A percentile compares a stretch with the other conserved stretches of the same genome.
phyloP scores from a whole-genome alignment of 805 yeast genomes.

The Dipodascus albidus region DNA sequence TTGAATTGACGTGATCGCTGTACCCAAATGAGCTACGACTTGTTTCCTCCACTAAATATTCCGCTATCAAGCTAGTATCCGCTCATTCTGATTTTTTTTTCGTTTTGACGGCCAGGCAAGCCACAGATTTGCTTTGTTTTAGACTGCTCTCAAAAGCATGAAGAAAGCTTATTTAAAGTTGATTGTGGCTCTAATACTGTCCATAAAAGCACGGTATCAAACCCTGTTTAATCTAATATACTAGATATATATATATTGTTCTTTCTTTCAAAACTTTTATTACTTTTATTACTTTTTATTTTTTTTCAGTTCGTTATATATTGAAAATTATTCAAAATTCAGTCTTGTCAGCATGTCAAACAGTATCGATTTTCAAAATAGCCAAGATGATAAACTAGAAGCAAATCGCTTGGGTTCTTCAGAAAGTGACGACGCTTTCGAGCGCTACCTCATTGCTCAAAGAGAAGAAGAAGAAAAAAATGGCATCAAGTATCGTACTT shows the following conservation, averaged over 20 bases:
- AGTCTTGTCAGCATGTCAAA: background rate
- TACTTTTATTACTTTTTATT: background rate
- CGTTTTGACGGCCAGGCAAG: no score
- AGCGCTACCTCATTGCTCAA: background rate
- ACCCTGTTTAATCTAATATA: background rate
- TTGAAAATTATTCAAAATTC: background rate
- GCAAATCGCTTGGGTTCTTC: background rate
- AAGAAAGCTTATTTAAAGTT: background rate
- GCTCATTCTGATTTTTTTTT: no score
- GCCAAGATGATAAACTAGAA: background rate
- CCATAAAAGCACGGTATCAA: background rate
- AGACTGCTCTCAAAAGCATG: background rate
- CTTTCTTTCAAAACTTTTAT: background rate
- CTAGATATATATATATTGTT: background rate
- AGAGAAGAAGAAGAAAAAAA: background rate
- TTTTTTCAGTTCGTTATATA: background rate
- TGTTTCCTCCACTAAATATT: no score
- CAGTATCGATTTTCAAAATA: background rate
- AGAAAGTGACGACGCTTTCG: background rate
- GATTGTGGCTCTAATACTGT: background rate
- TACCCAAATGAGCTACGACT: no score
- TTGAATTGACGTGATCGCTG: no score
- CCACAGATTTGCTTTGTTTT: no score
- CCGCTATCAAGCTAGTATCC: no score
- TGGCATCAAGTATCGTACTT: slow-evolving; percentile 36